A percentile compares a stretch with the other conserved stretches of the same genome.
Evolutionary conservation across 352 stramenopile genomes (phyloP).

Genomic region (Phytophthora rubi): DNA sequence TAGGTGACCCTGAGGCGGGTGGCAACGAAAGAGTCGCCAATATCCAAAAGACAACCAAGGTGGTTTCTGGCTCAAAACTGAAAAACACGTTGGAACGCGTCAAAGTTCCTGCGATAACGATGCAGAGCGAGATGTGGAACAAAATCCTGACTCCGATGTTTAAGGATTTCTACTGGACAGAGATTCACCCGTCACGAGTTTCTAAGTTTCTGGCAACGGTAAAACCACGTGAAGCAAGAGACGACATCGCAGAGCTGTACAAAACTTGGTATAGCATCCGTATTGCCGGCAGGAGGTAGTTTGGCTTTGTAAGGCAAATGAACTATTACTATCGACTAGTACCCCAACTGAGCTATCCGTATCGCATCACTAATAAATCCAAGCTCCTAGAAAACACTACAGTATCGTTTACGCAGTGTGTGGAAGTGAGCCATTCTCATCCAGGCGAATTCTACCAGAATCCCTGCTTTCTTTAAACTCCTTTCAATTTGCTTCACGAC

Average conservation of each 20-base stretch:
- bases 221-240: background rate
- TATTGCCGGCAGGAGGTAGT: background rate
- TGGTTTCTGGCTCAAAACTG: background rate
- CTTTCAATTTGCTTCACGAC: no score
- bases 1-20: background rate
- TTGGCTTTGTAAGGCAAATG: no score
- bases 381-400: no score
- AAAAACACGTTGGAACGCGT: constrained; percentile 1
- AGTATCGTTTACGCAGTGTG: no score
- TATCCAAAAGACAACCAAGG: background rate
- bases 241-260: background rate
- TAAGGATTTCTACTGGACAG: background rate
- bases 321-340: no score
- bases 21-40: background rate
- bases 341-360: no score
- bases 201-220: background rate
- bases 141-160: background rate
- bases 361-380: no score
- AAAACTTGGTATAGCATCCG: background rate
- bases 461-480: no score
- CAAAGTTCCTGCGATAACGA: background rate
- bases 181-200: background rate
- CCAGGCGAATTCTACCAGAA: no score
- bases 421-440: no score
- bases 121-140: background rate